Conservation (phyloP, 495 filamentous ascomycete genomes). For the Massariosphaeria phaeospora region DNA sequence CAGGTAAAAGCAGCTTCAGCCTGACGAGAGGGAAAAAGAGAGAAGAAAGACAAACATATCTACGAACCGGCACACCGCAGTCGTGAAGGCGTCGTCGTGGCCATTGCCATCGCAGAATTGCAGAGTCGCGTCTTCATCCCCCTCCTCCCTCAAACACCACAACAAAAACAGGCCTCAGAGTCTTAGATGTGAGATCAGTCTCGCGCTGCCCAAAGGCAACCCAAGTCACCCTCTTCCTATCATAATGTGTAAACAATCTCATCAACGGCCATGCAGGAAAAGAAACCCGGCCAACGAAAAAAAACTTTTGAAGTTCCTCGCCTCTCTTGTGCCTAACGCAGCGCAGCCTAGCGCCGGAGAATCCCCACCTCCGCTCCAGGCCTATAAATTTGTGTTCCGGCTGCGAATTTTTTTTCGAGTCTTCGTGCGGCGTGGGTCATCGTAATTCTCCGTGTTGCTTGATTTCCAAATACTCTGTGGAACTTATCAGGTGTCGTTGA, state of each 20-base stretch:
- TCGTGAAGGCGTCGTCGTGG: background rate
- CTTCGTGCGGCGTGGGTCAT: conserved; percentile 60
- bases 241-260: conserved; percentile 49
- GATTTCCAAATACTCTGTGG: conserved; percentile 44
- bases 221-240: conserved; percentile 62
- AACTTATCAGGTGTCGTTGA: conserved; percentile 58
- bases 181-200: conserved; percentile 51
- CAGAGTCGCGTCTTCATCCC: background rate
- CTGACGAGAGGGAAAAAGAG: too few relatives aligned
- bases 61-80: too few relatives aligned
- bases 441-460: conserved; percentile 54
- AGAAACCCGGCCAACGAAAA: conserved; percentile 36
- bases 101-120: background rate
- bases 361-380: background rate
- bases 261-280: conserved; percentile 50
- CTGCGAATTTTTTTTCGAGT: background rate
- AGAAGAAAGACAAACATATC: too few relatives aligned
- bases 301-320: background rate
- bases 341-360: background rate
- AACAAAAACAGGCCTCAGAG: conserved; percentile 41
- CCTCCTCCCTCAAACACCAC: background rate
- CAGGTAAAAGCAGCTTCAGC: too few relatives aligned
- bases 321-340: background rate
- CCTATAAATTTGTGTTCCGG: background rate
- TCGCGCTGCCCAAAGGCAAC: conserved; percentile 29